Percentiles rank a stretch among this genome's conserved stretches.
Conservation (phyloP, 1,284 basidiomycete genomes). For the Moniliophthora roreri region DNA sequence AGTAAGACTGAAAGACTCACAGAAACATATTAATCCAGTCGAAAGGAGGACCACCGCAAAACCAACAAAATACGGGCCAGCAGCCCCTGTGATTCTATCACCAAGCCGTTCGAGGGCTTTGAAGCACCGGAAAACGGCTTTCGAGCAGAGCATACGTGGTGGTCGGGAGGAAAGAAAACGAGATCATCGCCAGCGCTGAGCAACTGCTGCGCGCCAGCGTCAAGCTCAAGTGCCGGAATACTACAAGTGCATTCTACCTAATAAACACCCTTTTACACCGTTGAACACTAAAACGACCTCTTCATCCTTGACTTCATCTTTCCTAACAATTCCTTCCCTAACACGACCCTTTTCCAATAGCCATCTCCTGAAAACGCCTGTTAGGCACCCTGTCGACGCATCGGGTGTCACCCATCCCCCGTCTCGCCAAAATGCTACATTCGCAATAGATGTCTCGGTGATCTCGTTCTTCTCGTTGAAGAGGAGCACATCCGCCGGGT, state of each 20-base stretch:
- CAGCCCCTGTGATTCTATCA: constrained; percentile 84
- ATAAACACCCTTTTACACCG: constrained; percentile 63
- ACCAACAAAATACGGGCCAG: constrained; percentile 86
- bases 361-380: constrained; percentile 66
- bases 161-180: not conserved
- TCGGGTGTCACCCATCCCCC: constrained; percentile 66
- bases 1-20: constrained; percentile 47
- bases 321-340: constrained; percentile 44
- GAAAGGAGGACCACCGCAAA: constrained; percentile 75
- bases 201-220: not conserved
- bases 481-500: constrained; percentile 60
- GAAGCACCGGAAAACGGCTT: constrained; percentile 82
- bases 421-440: constrained; percentile 61
- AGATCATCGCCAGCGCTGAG: too few species aligned
- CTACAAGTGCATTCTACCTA: constrained; percentile 37
- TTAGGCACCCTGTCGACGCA: constrained; percentile 59
- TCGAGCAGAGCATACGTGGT: constrained; percentile 45
- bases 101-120: constrained; percentile 75
- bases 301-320: constrained; percentile 44
- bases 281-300: constrained; percentile 73
- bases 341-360: constrained; percentile 60
- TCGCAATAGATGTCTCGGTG: constrained; percentile 68
- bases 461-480: constrained; percentile 49
- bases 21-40: constrained; percentile 76
- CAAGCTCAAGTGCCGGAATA: not conserved